These are phyloP conservation scores for Talaromyces ruber DNA, from an alignment of 495 filamentous ascomycete genomes.

Conservation along the genomic window DNA sequence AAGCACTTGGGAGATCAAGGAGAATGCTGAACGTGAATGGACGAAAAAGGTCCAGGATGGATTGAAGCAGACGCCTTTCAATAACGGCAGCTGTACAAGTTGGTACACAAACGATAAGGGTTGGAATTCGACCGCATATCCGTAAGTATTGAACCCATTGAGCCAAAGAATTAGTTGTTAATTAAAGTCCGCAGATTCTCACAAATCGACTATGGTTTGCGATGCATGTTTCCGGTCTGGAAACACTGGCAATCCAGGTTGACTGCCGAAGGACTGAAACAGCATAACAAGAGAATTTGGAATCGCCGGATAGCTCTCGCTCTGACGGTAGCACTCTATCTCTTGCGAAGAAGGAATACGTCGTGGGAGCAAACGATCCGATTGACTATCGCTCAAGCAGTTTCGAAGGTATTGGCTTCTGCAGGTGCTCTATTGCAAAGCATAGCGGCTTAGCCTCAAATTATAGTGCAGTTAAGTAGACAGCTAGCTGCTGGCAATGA, in stretches of 20 bases:
- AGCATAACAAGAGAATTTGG: slow-evolving; percentile 13
- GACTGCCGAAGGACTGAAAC: slow-evolving; percentile 34
- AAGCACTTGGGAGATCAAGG: slow-evolving; percentile 34
- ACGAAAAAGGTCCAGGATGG: slow-evolving; percentile 42
- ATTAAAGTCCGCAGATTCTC: slow-evolving; percentile 29
- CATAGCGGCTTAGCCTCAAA: background rate
- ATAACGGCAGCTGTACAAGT: slow-evolving; percentile 41
- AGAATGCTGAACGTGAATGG: slow-evolving; percentile 46
- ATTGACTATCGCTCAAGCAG: background rate
- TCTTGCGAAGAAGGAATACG: slow-evolving; percentile 7
- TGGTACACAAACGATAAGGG: slow-evolving; percentile 50
- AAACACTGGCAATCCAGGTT: slow-evolving; percentile 44
- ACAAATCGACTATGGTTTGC: slow-evolving; percentile 38
- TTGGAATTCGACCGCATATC: slow-evolving; percentile 53
- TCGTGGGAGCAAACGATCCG: background rate
- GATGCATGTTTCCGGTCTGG: slow-evolving; percentile 50
- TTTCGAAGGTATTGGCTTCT: background rate
- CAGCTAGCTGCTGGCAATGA: background rate
- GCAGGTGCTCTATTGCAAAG: background rate
- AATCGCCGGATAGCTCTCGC: slow-evolving; percentile 14
- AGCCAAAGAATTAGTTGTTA: background rate
- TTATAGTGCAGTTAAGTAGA: background rate
- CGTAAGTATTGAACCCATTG: slow-evolving; percentile 31
- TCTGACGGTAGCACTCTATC: slow-evolving; percentile 10
- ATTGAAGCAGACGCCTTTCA: slow-evolving; percentile 46